Evolutionary conservation across 2,329 filamentous ascomycete species (phyloP).

Genomic region (Drechslera avenae): DNA sequence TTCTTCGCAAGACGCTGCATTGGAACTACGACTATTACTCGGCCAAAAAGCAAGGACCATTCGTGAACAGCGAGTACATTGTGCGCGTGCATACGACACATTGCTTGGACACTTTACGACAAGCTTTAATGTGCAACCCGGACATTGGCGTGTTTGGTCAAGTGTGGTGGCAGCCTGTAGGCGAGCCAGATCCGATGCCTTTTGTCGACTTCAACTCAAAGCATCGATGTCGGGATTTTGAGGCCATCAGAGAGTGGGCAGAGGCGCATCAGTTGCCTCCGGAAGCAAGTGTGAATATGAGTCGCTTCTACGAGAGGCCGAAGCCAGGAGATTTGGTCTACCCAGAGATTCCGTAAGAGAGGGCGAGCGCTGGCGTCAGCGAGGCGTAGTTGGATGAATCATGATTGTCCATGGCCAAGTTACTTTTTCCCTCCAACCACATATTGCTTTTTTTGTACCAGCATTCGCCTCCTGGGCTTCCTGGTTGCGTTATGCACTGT

Average conservation of each 20-base stretch:
- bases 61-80: conserved; percentile 61
- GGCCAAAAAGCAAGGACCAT: conserved; percentile 56
- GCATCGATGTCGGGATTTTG: conserved; percentile 64
- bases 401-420: conserved; percentile 7
- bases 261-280: conserved; percentile 57
- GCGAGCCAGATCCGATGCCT: conserved; percentile 53
- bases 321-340: conserved; percentile 39
- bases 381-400: conserved; percentile 3
- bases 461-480: neutral
- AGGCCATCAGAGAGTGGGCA: conserved; percentile 60
- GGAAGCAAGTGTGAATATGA: conserved; percentile 46
- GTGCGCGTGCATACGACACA: conserved; percentile 63
- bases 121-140: conserved; percentile 67
- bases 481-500: neutral
- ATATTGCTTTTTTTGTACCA: neutral
- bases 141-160: conserved; percentile 66
- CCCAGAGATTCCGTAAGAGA: conserved; percentile 33
- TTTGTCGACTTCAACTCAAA: conserved; percentile 68
- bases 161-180: conserved; percentile 59
- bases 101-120: conserved; percentile 65
- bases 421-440: too few species aligned
- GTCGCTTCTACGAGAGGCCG: conserved; percentile 52
- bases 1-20: conserved; percentile 62
- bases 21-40: conserved; percentile 67
- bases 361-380: conserved; percentile 17